phyloP scores from a whole-genome alignment of 2,329 filamentous ascomycete genomes.

The Fusarium secorum region DNA sequence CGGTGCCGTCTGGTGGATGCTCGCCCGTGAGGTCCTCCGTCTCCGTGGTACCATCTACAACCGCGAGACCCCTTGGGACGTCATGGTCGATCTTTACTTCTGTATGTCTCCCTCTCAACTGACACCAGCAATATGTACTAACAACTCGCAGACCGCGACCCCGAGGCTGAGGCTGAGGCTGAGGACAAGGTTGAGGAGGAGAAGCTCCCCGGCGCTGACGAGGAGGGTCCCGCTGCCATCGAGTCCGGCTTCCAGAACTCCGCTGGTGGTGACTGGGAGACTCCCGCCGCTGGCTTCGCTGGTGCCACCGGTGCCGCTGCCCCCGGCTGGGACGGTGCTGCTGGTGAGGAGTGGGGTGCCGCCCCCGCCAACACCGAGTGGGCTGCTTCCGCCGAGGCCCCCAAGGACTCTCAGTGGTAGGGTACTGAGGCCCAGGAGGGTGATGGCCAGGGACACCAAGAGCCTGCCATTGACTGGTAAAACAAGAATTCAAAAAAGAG shows the following conservation, averaged over 20 bases:
- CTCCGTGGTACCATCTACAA: constrained; percentile 95
- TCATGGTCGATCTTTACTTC: constrained; percentile 99
- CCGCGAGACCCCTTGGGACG: constrained; percentile 97
- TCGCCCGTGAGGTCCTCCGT: constrained; percentile 99
- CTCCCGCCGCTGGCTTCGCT: constrained; percentile 74
- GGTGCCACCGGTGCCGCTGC: constrained; percentile 58
- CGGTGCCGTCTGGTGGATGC: constrained; percentile 98
- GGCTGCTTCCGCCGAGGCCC: constrained; percentile 67
- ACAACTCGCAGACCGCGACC: constrained; percentile 80
- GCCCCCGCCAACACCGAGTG: constrained; percentile 72
- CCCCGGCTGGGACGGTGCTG: constrained; percentile 65
- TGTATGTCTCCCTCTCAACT: constrained; percentile 60
- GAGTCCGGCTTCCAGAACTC: constrained; percentile 77
- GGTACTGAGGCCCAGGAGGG: constrained; percentile 35
- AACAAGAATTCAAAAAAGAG: constrained; percentile 26
- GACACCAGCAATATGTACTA: constrained; percentile 3
- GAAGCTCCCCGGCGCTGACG: constrained; percentile 86
- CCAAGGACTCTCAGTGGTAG: constrained; percentile 66
- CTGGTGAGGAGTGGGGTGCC: constrained; percentile 70
- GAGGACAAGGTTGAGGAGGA: constrained; percentile 97
- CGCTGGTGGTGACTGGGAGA: constrained; percentile 81
- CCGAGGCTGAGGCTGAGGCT: constrained; percentile 98
- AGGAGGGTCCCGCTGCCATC: constrained; percentile 80
- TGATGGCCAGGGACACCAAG: neutral
- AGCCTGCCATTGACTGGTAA: constrained; percentile 27